These are phyloP conservation scores for Herpetomonas muscarum DNA, from an alignment of 208 protist species.

Conservation along the genomic window DNA sequence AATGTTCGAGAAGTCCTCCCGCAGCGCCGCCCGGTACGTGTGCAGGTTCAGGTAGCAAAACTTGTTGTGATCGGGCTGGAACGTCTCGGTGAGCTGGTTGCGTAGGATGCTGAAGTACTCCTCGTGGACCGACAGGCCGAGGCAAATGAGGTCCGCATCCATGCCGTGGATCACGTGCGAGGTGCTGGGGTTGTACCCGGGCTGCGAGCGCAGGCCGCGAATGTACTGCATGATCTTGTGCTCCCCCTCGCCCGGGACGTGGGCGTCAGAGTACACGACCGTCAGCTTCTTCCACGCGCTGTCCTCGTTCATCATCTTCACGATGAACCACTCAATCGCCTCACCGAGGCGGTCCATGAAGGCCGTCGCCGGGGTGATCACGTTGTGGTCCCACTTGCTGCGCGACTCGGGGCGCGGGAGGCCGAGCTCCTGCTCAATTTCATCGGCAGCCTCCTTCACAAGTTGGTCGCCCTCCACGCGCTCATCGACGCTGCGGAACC, in stretches of 20 bases:
- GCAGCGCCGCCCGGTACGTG: slow-evolving; percentile 66
- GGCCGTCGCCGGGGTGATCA: slow-evolving; percentile 98
- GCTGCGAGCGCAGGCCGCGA: slow-evolving; percentile 75
- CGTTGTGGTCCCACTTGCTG: slow-evolving; percentile 97
- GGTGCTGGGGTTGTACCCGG: slow-evolving; percentile 95
- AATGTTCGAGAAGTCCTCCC: slow-evolving; percentile 77
- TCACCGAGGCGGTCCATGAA: slow-evolving; percentile 97
- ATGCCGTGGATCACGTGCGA: slow-evolving; percentile 98
- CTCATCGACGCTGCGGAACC: slow-evolving; percentile 96
- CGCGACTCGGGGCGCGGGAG: slow-evolving; percentile 54
- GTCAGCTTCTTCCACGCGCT: slow-evolving; percentile 87
- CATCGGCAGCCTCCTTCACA: slow-evolving; percentile 56
- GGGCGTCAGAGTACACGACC: slow-evolving; percentile 96
- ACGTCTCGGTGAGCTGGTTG: slow-evolving; percentile 94
- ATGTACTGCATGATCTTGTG: slow-evolving; percentile 96
- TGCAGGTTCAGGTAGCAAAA: slow-evolving; percentile 90
- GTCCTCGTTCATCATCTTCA: slow-evolving; percentile 94
- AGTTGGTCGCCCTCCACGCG: slow-evolving; percentile 65
- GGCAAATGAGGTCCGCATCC: slow-evolving; percentile 99
- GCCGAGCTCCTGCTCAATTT: slow-evolving; percentile 45
- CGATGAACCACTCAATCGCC: slow-evolving; percentile 93
- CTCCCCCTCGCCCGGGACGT: slow-evolving; percentile 97
- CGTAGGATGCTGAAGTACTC: slow-evolving; percentile 97
- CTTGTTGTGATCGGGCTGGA: slow-evolving; percentile 58
- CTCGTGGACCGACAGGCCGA: slow-evolving; percentile 98